Percentiles rank a stretch among this genome's conserved stretches.
These are phyloP conservation scores for Stephanocyclus meneghinianus DNA, from an alignment of 352 stramenopile genomes.

Conservation along the genomic window DNA sequence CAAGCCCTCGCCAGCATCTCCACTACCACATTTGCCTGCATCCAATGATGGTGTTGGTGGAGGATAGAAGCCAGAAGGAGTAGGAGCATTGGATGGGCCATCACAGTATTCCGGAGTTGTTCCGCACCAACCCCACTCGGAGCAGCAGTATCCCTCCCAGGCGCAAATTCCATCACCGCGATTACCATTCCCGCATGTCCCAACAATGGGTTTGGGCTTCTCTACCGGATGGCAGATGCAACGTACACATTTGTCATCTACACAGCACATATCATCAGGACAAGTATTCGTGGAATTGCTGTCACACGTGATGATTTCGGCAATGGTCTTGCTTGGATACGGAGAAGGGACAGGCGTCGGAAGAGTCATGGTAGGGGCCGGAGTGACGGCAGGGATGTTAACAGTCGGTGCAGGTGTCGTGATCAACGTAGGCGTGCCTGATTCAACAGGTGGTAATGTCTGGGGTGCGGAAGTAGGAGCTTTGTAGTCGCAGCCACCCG, in stretches of 20 bases:
- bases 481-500: constrained; percentile 22
- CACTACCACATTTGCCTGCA: constrained; percentile 39
- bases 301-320: constrained; percentile 12
- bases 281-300: constrained; percentile 23
- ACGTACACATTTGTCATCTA: constrained; percentile 11
- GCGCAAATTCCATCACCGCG: constrained; percentile 39
- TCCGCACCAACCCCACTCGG: constrained; percentile 35
- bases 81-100: constrained; percentile 21
- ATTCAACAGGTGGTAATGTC: neutral
- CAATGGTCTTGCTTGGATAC: neutral
- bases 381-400: constrained; percentile 1
- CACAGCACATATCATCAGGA: constrained; percentile 19
- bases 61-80: constrained; percentile 12
- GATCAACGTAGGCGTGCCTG: neutral
- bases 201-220: constrained; percentile 34
- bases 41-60: constrained; percentile 42
- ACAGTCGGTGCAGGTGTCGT: neutral
- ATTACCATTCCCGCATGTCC: constrained; percentile 47
- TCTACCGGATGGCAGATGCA: constrained; percentile 38
- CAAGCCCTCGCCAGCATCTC: constrained; percentile 43
- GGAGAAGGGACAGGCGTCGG: neutral
- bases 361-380: constrained; percentile 8
- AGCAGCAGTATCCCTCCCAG: constrained; percentile 44
- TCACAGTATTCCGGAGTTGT: constrained; percentile 37
- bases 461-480: constrained; percentile 8